phyloP scores from a whole-genome alignment of 2,329 filamentous ascomycete species.

The Seiridium unicorne region DNA sequence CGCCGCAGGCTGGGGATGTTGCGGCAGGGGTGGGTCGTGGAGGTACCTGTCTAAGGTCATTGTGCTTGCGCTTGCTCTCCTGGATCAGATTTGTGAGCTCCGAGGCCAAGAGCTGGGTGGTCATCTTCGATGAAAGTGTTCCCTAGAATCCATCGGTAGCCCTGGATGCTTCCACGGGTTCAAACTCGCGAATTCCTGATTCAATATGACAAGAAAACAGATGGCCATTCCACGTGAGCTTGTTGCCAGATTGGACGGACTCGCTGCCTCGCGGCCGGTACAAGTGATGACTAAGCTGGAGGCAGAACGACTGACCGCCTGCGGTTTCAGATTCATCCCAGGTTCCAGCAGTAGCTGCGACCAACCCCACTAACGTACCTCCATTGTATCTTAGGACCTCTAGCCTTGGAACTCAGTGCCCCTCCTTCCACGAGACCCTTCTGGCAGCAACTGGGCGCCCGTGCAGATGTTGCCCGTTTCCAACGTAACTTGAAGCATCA shows the following conservation, averaged over 20 bases:
- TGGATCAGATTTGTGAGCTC: slow-evolving; percentile 90
- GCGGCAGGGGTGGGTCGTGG: slow-evolving; percentile 2
- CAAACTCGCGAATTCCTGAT: background rate
- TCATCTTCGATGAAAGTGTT: slow-evolving; percentile 60
- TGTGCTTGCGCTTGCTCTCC: slow-evolving; percentile 93
- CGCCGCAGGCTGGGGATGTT: background rate
- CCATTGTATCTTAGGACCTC: too few species aligned
- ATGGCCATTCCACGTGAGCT: slow-evolving; percentile 13
- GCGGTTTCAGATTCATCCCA: background rate
- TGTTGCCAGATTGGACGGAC: slow-evolving; percentile 27
- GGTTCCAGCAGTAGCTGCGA: background rate
- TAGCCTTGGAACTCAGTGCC: background rate
- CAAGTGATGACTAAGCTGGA: slow-evolving; percentile 15
- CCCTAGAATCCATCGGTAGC: slow-evolving; percentile 20
- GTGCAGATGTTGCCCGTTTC: background rate
- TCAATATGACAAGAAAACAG: background rate
- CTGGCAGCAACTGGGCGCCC: background rate
- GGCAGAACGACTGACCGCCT: slow-evolving; percentile 4
- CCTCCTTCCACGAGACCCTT: background rate
- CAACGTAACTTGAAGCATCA: background rate
- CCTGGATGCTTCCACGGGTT: background rate
- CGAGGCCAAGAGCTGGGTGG: slow-evolving; percentile 81
- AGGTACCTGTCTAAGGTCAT: slow-evolving; percentile 78
- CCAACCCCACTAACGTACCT: background rate
- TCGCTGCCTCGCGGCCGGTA: too few species aligned